Base-by-base conservation (phyloP, 164 flowering plant genomes). In the Warburgia ugandensis region DNA sequence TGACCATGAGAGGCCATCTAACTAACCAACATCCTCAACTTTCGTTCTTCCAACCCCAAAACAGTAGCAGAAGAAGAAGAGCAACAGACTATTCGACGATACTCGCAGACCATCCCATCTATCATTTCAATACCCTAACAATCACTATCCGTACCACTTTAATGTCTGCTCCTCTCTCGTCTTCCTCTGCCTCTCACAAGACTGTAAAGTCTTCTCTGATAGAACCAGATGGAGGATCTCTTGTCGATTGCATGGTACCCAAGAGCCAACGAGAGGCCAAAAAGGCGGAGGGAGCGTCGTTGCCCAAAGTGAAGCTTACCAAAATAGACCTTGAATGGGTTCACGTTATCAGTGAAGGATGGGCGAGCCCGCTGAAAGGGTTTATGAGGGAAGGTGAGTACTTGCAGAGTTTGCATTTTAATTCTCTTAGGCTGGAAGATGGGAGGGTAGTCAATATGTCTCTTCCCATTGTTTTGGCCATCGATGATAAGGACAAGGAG, bases 341-440 rank as follows among this genome's bases (percentile, higher is more conserved):
- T 2, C 98, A 91, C 47, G 90, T 87, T 30, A 57, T 91, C 11
- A 77, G 95, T 52, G 92, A 91, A 54, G 98, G 98, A 2, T 91
- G 98, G 98, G 95, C 98, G 6, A 91, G 80, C 63, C 98, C 98
- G 1, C 63, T 91, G 66, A 74, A 53, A 50, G 96, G 98, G 56
- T 91, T 91, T 55, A 91, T 91, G 98, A 78, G 95, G 63, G 98
- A 91, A 58, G 57, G 69, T 48, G 85, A 91, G 78, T 91, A 87
- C 55, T 64, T 91, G 68, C 96, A 87, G 80, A 74, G 80, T 45
- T 63, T 91, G 86, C 98, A 87, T 73, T 91, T 91, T 59, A 91
- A 83, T 65, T 77, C 50, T 31, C 31, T 83, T 30, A 73, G 78
- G 37, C 33, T 71, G 72, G 51, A 60, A 20, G 81, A 79, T 73